Percentiles rank a stretch among this genome's conserved stretches.
Conservation (phyloP, 1,284 basidiomycete genomes). For the Mycosarcoma mackinlayi region DNA sequence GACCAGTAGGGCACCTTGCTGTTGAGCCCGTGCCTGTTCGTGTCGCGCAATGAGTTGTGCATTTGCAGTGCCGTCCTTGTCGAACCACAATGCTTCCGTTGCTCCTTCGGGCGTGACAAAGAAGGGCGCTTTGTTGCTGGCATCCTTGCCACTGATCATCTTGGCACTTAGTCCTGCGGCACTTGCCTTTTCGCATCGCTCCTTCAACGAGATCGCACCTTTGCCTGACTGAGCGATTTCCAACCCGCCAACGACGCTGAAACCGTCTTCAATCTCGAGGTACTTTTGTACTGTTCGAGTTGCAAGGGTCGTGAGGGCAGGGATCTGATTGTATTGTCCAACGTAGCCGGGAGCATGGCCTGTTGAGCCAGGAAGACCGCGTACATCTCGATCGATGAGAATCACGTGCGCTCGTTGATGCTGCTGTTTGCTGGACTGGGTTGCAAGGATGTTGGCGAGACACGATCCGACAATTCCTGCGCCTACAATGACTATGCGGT, state of each 20-base stretch:
- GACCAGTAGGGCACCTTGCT: background rate
- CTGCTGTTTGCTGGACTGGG: background rate
- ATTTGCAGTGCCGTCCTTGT: constrained; percentile 11
- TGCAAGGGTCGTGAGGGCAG: constrained; percentile 12
- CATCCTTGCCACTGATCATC: background rate
- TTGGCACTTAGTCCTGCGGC: background rate
- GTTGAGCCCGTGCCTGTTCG: constrained; percentile 3
- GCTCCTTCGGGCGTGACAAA: background rate
- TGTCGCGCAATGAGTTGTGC: constrained; percentile 13
- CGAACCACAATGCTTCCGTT: constrained; percentile 10
- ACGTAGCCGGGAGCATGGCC: constrained; percentile 25
- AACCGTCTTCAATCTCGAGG: constrained; percentile 1
- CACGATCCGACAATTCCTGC: constrained; percentile 19
- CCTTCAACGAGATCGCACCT: background rate
- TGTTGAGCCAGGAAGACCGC: constrained; percentile 5
- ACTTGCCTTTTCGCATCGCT: background rate
- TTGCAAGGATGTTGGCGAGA: constrained; percentile 4
- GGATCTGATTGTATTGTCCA: constrained; percentile 14
- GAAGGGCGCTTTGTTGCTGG: constrained; percentile 4
- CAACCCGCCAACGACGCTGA: constrained; percentile 5
- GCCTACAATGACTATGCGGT: constrained; percentile 10
- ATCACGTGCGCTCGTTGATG: background rate
- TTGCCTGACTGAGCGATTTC: constrained; percentile 1
- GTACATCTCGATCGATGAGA: constrained; percentile 15
- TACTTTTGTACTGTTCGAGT: constrained; percentile 1